Evolutionary conservation across 2,329 filamentous ascomycete genomes (phyloP).

Genomic region (Aspergillus sp.): DNA sequence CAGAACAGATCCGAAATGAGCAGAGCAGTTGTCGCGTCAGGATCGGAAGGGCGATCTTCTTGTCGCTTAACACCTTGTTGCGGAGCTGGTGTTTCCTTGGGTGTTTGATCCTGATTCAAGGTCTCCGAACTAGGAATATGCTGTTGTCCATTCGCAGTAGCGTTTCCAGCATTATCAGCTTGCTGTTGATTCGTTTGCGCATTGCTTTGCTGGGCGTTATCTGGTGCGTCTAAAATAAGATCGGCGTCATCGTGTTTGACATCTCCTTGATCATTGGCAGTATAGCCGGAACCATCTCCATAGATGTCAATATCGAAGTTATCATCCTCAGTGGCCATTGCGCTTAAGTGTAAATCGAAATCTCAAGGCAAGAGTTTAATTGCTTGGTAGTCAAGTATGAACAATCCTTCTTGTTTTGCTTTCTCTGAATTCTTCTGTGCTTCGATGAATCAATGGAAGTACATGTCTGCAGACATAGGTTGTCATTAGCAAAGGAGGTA

Average conservation of each 20-base stretch:
- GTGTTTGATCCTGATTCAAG: slow-evolving; percentile 13
- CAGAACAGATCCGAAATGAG: slow-evolving; percentile 87
- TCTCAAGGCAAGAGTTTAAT: slow-evolving; percentile 27
- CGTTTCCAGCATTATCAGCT: slow-evolving; percentile 19
- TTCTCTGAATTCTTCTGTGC: slow-evolving; percentile 9
- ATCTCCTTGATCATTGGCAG: slow-evolving; percentile 42
- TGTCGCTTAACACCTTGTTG: slow-evolving; percentile 59
- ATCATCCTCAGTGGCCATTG: slow-evolving; percentile 55
- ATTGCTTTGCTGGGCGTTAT: slow-evolving; percentile 19
- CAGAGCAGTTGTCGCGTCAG: slow-evolving; percentile 61
- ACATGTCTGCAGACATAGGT: slow-evolving; percentile 36
- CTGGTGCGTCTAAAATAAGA: slow-evolving; percentile 33
- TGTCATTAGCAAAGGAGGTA: slow-evolving; percentile 33
- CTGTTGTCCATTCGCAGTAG: slow-evolving; percentile 18
- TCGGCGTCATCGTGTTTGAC: slow-evolving; percentile 35
- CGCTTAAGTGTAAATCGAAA: slow-evolving; percentile 22
- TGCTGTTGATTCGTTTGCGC: slow-evolving; percentile 10
- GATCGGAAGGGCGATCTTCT: slow-evolving; percentile 52
- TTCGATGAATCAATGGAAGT: slow-evolving; percentile 32
- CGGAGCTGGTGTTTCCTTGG: slow-evolving; percentile 24
- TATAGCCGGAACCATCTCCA: slow-evolving; percentile 50
- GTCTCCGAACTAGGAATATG: slow-evolving; percentile 15
- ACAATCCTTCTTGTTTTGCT: slow-evolving; percentile 24
- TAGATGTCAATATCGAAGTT: slow-evolving; percentile 68
- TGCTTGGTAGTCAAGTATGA: slow-evolving; percentile 32